Base-by-base conservation (phyloP, 768 basidiomycete species). In the Lactifluus hygrophoroides region DNA sequence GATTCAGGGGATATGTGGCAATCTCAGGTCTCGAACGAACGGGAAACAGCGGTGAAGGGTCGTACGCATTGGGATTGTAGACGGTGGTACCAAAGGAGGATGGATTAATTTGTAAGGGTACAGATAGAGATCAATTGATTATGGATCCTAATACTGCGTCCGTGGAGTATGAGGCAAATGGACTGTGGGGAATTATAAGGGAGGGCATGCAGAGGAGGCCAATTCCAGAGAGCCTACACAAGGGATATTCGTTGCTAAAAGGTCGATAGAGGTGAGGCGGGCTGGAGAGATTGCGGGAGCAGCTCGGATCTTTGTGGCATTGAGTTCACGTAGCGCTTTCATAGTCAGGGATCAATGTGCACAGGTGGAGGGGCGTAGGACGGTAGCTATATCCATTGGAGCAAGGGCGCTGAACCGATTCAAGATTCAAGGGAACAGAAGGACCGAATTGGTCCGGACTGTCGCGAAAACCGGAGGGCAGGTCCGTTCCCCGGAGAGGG, bases 121-220 rank as follows among this genome's bases (percentile, higher is more conserved):
- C 14, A 42, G 57, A 58, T 48, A 58, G 44, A 28, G 51, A 53
- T 42, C 57, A 58, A 49, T 49, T 35, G 52, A 54, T 35, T 38
- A 25, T 40, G 5, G 32, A 5, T 9, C 32, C 46, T 46, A 42
- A 42, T 42, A 37, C 40, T 43, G 34, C 35, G 21, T 38, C 45
- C 52, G 38, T 42, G 23, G 21, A 25, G 14, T 11, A 8, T 38
- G 43, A 40, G 43, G 34, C 35, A 46, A 52, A 19, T 5, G 1
- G 28, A 17, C 38, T 32, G 37, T 14, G 37, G 37, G 11, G 40
- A 42, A 42, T n/a, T 11, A 9, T 3, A 25, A n/a, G 11, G 17
- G 14, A 42, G 17, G 47, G 21, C 55, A 19, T 11, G 11, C 27
- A 23, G 35, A 5, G 1, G 45, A 28, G 19, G 47, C 19, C 11